These are phyloP conservation scores for Eragrostis tef DNA, from an alignment of 202 grass and related monocot species.

Conservation along the genomic window DNA sequence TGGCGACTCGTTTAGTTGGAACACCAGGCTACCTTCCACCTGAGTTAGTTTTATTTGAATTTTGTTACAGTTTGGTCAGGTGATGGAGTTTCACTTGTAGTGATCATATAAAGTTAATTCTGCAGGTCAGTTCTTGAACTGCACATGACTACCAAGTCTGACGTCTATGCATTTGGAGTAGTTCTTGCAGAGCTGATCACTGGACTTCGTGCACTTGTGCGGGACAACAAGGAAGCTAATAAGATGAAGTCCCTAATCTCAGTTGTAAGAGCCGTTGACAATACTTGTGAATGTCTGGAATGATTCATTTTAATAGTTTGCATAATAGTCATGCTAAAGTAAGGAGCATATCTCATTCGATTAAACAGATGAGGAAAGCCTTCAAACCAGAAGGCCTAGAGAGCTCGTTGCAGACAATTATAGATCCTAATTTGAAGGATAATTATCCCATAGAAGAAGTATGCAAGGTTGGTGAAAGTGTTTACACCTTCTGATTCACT, in stretches of 20 bases:
- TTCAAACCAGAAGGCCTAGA: conserved; percentile 52
- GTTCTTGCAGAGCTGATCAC: conserved; percentile 73
- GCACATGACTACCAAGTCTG: conserved; percentile 70
- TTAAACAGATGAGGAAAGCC: conserved; percentile 64
- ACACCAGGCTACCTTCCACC: conserved; percentile 77
- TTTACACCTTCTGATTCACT: background rate
- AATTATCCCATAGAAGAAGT: conserved; percentile 65
- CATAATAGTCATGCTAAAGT: background rate
- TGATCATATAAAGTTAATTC: conserved; percentile 12
- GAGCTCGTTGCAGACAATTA: conserved; percentile 49
- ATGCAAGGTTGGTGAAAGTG: conserved; percentile 55
- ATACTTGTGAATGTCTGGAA: background rate
- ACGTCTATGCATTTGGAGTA: conserved; percentile 80
- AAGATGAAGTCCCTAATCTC: conserved; percentile 62
- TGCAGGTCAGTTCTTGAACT: conserved; percentile 68
- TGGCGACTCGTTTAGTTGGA: conserved; percentile 73
- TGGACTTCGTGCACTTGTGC: conserved; percentile 55
- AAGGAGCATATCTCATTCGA: background rate
- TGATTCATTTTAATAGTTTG: background rate
- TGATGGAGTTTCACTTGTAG: conserved; percentile 16
- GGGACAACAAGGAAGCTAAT: conserved; percentile 59
- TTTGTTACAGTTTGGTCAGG: background rate
- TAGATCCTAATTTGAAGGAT: conserved; percentile 59
- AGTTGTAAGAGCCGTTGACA: conserved; percentile 48
- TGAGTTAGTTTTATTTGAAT: conserved; percentile 54